These are phyloP conservation scores for Aplosporella prunicola DNA, from an alignment of 2,329 filamentous ascomycete species.

Conservation along the genomic window DNA sequence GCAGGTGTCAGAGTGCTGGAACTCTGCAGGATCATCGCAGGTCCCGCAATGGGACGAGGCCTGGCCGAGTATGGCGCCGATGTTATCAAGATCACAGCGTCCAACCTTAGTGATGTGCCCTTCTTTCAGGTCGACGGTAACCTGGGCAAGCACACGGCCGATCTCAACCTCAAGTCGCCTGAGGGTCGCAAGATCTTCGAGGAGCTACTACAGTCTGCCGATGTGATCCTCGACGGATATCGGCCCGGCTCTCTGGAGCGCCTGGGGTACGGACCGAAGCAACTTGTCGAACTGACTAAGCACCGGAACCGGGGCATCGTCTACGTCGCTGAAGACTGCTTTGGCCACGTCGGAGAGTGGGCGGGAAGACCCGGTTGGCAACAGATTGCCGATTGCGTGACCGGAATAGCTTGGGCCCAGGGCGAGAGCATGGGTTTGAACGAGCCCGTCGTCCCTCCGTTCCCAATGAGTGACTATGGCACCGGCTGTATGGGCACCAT, in stretches of 20 bases:
- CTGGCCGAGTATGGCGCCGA: slow-evolving; percentile 68
- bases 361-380: slow-evolving; percentile 58
- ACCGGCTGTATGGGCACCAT: slow-evolving; percentile 64
- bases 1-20: slow-evolving; percentile 63
- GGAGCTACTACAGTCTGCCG: slow-evolving; percentile 49
- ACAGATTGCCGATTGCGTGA: slow-evolving; percentile 59
- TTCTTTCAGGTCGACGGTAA: slow-evolving; percentile 67
- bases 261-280: slow-evolving; percentile 53
- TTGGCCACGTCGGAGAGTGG: slow-evolving; percentile 58
- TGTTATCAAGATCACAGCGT: slow-evolving; percentile 62
- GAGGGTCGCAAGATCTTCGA: slow-evolving; percentile 50
- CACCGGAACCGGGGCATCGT: slow-evolving; percentile 53
- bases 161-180: slow-evolving; percentile 51
- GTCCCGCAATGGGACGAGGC: slow-evolving; percentile 60
- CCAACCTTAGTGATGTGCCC: slow-evolving; percentile 58
- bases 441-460: slow-evolving; percentile 57
- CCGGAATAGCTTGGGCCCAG: slow-evolving; percentile 53
- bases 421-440: slow-evolving; percentile 51
- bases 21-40: slow-evolving; percentile 65
- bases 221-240: slow-evolving; percentile 61
- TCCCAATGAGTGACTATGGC: slow-evolving; percentile 53
- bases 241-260: slow-evolving; percentile 55
- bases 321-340: slow-evolving; percentile 64
- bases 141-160: slow-evolving; percentile 58
- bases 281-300: slow-evolving; percentile 44